Percentiles rank a stretch among this genome's conserved stretches.
phyloP scores from a whole-genome alignment of 2,329 filamentous ascomycete genomes.

The Fusarium fracticaudum region DNA sequence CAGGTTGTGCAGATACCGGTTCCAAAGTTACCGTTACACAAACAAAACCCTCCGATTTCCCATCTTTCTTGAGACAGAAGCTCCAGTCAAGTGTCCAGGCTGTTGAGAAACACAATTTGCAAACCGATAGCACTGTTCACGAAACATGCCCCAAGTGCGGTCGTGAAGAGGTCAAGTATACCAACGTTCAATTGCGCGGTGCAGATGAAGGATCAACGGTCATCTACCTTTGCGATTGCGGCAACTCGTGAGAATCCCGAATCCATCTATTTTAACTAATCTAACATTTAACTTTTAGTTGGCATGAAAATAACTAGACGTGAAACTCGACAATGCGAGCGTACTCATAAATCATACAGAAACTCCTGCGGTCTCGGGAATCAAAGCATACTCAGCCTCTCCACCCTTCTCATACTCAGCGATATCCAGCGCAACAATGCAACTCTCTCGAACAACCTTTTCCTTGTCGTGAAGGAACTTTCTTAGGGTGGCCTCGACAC shows the following conservation, averaged over 20 bases:
- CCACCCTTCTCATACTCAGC: constrained; percentile 94
- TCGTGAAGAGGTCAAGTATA: constrained; percentile 82
- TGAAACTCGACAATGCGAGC: constrained; percentile 24
- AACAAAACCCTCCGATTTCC: constrained; percentile 91
- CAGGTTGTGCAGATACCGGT: constrained; percentile 67
- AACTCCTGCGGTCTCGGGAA: constrained; percentile 70
- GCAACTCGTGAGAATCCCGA: constrained; percentile 70
- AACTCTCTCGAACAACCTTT: constrained; percentile 91
- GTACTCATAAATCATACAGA: constrained; percentile 47
- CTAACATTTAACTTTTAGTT: constrained; percentile 49
- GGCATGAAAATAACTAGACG: constrained; percentile 69
- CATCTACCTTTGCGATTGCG: constrained; percentile 90
- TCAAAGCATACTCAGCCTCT: constrained; percentile 89
- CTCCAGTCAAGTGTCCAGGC: constrained; percentile 84
- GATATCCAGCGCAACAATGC: constrained; percentile 97
- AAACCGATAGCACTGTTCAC: constrained; percentile 74
- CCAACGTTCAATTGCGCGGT: constrained; percentile 85
- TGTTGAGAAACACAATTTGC: constrained; percentile 79
- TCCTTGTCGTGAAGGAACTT: constrained; percentile 90
- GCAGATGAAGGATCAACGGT: constrained; percentile 96
- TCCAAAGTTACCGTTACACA: constrained; percentile 80
- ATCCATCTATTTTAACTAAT: constrained; percentile 23
- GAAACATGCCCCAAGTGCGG: constrained; percentile 85
- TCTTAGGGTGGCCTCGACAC: constrained; percentile 86
- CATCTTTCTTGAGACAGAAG: constrained; percentile 87